Base-by-base conservation (phyloP, 306 rosid genomes). In the Medicago lupulina region DNA sequence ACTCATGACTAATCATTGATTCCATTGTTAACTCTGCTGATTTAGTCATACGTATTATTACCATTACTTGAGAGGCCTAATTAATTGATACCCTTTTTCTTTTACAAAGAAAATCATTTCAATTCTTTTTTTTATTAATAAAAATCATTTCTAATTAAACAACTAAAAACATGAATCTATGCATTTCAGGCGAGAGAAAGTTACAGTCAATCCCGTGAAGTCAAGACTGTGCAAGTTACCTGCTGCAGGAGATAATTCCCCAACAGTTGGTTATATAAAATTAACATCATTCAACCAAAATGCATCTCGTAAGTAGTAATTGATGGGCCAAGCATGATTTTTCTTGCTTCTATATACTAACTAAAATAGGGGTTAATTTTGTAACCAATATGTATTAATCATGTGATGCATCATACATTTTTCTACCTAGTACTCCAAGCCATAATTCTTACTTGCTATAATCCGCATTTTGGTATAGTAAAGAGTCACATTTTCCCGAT, bases 211-310 rank as follows among this genome's bases (percentile, higher is more conserved):
- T 89, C 97, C 99, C 18, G 99, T 95, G 80, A 92, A 84, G 85
- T 89, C 99, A 70, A 92, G 91, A 81, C 78, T 90, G 53, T 92
- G 99, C 86, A 79, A 84, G 80, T 71, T 90, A 67, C 92, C 97
- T 71, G 84, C 84, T 49, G 78, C 88, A 41, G 97, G 93, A 83
- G 79, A 83, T 70, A 86, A 82, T 55, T 87, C 93, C 61, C 89
- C 96, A 14, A 84, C 80, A 63, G 73, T 95, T 79, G 99, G 99
- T 50, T 95, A 95, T 83, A 95, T 95, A 78, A 92, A 95, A 81
- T 84, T 95, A 82, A 73, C 97, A 67, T 44, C 97, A 7, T 95
- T 95, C 89, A 92, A 86, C 85, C 93, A 89, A 89, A 95, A 92
- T 31, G 88, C 99, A 79, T 85, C 97, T 53, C 88, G 97, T 92